Percentiles rank a stretch among this genome's conserved stretches.
These are phyloP conservation scores for Microcera coccophila DNA, from an alignment of 2,329 filamentous ascomycete species.

Conservation along the genomic window DNA sequence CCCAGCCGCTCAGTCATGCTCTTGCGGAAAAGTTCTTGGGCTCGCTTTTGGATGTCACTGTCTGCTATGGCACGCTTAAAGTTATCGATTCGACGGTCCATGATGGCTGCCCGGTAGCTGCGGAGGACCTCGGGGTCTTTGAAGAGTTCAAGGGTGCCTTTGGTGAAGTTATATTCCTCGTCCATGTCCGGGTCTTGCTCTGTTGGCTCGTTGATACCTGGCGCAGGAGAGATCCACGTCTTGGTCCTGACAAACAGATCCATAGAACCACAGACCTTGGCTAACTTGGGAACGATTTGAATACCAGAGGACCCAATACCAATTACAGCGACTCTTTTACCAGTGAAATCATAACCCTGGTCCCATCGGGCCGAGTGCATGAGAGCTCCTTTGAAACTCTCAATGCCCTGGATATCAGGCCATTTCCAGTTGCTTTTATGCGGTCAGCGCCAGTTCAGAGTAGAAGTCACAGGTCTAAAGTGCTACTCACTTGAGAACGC, in stretches of 20 bases:
- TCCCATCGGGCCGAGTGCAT: background rate
- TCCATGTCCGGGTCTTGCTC: background rate
- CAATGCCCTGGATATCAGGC: background rate
- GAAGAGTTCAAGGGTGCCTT: background rate
- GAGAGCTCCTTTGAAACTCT: background rate
- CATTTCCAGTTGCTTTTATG: background rate
- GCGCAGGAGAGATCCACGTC: background rate
- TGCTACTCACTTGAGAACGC: background rate
- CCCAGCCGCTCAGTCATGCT: background rate
- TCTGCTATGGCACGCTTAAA: background rate
- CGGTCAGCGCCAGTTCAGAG: too few species aligned
- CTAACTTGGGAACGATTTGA: background rate
- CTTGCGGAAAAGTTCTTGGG: background rate
- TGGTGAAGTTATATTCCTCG: background rate
- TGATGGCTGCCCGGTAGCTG: background rate
- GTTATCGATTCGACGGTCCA: background rate
- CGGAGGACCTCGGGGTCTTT: background rate
- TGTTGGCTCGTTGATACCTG: background rate
- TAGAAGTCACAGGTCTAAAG: background rate
- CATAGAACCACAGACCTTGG: background rate
- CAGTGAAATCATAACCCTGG: background rate
- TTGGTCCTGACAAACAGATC: background rate
- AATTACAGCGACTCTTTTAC: background rate
- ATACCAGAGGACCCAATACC: background rate
- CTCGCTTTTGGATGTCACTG: background rate